phyloP scores from a whole-genome alignment of 2,329 filamentous ascomycete genomes.

The Colletotrichum cereale region DNA sequence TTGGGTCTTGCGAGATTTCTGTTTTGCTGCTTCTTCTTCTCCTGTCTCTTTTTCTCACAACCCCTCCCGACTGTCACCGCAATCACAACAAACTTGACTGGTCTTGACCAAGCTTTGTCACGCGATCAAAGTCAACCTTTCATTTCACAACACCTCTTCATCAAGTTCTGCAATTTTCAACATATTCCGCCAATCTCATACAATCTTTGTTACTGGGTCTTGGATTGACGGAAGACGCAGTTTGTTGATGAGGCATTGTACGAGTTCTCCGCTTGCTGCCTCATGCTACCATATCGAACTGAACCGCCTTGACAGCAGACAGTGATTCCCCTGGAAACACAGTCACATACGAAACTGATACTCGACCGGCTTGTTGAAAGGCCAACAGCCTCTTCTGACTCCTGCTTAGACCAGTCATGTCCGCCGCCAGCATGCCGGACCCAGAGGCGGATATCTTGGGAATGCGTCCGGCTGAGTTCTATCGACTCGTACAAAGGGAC shows the following conservation, averaged over 20 bases:
- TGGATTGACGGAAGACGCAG: background rate
- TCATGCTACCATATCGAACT: background rate
- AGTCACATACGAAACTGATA: background rate
- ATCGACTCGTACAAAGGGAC: background rate
- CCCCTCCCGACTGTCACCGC: background rate
- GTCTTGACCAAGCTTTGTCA: background rate
- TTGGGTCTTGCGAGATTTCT: background rate
- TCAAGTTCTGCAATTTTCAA: background rate
- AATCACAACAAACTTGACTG: background rate
- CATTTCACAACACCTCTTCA: background rate
- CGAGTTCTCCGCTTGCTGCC: background rate
- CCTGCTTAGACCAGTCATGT: background rate
- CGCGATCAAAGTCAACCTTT: background rate
- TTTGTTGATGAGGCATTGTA: background rate
- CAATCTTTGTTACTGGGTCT: background rate
- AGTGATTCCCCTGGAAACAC: too few relatives aligned
- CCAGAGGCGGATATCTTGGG: background rate
- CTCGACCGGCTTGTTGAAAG: background rate
- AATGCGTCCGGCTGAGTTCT: conserved; percentile 1
- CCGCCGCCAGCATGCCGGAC: background rate
- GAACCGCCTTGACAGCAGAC: background rate
- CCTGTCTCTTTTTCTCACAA: background rate
- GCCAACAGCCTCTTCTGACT: background rate
- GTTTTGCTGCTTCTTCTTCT: background rate
- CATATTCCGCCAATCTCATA: background rate